These are phyloP conservation scores for Pleurotus platypus DNA, from an alignment of 768 basidiomycete species.

Conservation along the genomic window DNA sequence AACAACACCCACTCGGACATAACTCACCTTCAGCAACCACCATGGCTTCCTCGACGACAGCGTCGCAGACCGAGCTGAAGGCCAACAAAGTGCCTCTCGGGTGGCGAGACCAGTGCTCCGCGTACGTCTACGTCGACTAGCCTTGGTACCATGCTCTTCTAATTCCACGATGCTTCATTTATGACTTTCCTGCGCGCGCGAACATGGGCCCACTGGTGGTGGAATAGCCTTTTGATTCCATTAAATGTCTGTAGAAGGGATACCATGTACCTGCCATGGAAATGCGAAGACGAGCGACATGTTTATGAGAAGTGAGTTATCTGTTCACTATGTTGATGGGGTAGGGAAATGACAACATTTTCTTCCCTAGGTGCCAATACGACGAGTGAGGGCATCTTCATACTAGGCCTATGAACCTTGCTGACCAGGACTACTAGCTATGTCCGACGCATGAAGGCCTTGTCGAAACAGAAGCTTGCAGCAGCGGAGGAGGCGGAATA, in stretches of 20 bases:
- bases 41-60: constrained; percentile 75
- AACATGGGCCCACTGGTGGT: no score
- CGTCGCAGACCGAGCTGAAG: constrained; percentile 83
- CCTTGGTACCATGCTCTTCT: background rate
- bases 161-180: no score
- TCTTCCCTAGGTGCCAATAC: constrained; percentile 75
- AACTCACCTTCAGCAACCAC: background rate
- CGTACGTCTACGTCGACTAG: constrained; percentile 49
- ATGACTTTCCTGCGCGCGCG: background rate
- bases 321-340: background rate
- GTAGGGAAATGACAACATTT: background rate
- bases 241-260: constrained; percentile 84
- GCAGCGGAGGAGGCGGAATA: constrained; percentile 32
- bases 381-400: constrained; percentile 67
- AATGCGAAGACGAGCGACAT: constrained; percentile 87
- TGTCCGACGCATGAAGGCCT: constrained; percentile 82
- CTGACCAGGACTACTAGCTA: constrained; percentile 44
- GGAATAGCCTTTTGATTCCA: constrained; percentile 73
- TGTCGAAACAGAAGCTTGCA: constrained; percentile 64
- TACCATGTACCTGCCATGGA: constrained; percentile 82
- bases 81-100: constrained; percentile 68
- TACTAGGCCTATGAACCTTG: no score
- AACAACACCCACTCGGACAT: no score
- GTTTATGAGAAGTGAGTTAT: constrained; percentile 75
- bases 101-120: constrained; percentile 89